Conservation (phyloP, 345 rosid genomes). For the Arabis alpina region DNA sequence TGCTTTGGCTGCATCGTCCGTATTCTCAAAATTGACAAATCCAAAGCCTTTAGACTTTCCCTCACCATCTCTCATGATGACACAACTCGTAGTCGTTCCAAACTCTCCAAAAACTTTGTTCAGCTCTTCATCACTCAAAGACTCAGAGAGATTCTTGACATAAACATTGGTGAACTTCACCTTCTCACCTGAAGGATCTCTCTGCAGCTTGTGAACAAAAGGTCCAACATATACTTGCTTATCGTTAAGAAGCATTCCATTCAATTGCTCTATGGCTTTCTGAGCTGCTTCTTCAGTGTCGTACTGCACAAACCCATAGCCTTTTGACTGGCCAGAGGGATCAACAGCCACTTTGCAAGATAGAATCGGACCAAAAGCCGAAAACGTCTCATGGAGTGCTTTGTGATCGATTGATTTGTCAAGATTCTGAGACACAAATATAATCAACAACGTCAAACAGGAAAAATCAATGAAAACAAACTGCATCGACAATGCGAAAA, state of each 20-base stretch:
- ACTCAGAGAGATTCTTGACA: conserved; percentile 79
- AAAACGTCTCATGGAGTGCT: conserved; percentile 85
- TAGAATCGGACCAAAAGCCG: conserved; percentile 80
- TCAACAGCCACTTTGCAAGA: conserved; percentile 94
- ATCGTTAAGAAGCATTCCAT: conserved; percentile 93
- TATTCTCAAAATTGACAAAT: conserved; percentile 82
- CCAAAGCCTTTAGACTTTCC: conserved; percentile 97
- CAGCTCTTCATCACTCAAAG: conserved; percentile 71
- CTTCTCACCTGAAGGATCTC: conserved; percentile 56
- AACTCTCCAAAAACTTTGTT: conserved; percentile 71
- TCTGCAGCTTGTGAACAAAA: conserved; percentile 86
- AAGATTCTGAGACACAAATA: conserved; percentile 57
- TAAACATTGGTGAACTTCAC: conserved; percentile 77
- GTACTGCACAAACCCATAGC: conserved; percentile 93
- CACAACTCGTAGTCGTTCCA: conserved; percentile 76
- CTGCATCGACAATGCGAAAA: background rate
- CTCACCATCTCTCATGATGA: conserved; percentile 84
- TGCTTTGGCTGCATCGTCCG: conserved; percentile 81
- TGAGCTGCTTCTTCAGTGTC: conserved; percentile 83
- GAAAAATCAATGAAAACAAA: background rate
- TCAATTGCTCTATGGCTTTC: conserved; percentile 74
- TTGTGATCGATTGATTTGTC: conserved; percentile 93
- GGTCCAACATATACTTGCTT: conserved; percentile 94
- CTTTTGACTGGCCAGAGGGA: conserved; percentile 80
- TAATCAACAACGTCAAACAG: conserved; percentile 5